Percentiles rank a stretch among this genome's conserved stretches.
Conservation (phyloP, 2,329 filamentous ascomycete genomes). For the Penicillium digitatum region DNA sequence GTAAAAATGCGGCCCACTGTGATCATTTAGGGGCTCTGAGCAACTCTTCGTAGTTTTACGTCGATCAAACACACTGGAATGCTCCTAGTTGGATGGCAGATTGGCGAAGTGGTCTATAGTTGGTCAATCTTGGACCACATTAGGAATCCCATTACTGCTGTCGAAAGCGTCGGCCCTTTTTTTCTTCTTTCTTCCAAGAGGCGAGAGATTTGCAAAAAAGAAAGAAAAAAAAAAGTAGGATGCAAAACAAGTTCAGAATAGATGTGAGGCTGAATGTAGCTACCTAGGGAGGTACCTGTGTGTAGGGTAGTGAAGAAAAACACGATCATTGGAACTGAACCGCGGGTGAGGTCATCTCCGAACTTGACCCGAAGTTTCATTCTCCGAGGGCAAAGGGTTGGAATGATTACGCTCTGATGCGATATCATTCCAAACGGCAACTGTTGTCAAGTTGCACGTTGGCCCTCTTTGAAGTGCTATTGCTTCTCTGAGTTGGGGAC, state of each 20-base stretch:
- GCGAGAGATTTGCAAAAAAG: neutral
- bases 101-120: conserved; percentile 56
- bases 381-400: neutral
- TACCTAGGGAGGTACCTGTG: neutral
- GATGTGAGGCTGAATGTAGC: neutral
- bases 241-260: neutral
- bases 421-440: neutral
- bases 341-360: neutral
- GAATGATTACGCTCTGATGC: neutral
- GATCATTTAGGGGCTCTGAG: conserved; percentile 55
- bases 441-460: neutral
- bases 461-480: neutral
- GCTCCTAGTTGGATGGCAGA: conserved; percentile 59
- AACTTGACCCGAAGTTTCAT: neutral
- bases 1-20: conserved; percentile 53
- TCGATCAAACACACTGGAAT: conserved; percentile 56
- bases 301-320: too few relatives aligned
- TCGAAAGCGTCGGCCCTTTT: neutral
- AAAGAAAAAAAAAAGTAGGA: neutral
- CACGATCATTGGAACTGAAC: neutral
- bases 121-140: conserved; percentile 50
- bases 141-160: conserved; percentile 50
- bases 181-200: neutral
- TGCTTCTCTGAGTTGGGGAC: neutral
- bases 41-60: conserved; percentile 56